Percentiles rank a stretch among this genome's conserved stretches.
Evolutionary conservation across 2,329 filamentous ascomycete genomes (phyloP).

Genomic region (Alternaria postmessia): DNA sequence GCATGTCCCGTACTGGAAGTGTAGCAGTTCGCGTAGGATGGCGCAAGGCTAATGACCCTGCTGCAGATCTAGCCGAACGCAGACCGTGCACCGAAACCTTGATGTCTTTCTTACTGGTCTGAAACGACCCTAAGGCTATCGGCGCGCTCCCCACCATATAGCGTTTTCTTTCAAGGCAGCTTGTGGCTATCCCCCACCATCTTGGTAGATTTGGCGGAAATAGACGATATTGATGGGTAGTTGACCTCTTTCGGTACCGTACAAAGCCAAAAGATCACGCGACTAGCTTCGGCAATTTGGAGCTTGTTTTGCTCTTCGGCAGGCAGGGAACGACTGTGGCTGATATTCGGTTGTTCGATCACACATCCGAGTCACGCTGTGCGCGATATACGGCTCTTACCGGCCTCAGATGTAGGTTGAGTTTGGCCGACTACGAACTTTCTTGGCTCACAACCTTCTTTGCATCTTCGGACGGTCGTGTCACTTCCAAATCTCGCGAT

Average conservation of each 20-base stretch:
- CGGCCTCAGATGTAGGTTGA: neutral
- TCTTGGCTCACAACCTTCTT: conserved; percentile 2
- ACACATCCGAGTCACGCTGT: conserved; percentile 1
- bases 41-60: conserved; percentile 19
- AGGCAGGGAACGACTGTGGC: neutral
- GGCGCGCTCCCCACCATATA: conserved; percentile 1
- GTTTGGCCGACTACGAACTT: neutral
- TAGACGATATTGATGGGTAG: neutral
- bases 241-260: neutral
- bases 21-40: conserved; percentile 18
- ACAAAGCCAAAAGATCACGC: neutral
- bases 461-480: neutral
- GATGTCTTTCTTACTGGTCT: conserved; percentile 24
- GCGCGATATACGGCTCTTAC: neutral
- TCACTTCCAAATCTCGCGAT: neutral
- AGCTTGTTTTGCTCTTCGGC: neutral
- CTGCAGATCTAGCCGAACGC: conserved; percentile 30
- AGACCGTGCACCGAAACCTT: conserved; percentile 30
- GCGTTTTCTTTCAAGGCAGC: conserved; percentile 5
- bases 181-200: neutral
- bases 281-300: neutral
- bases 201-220: neutral
- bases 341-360: neutral
- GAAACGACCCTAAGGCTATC: conserved; percentile 28
- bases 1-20: conserved; percentile 18